Conservation (phyloP, 345 rosid species). For the Hirschfeldia incana region DNA sequence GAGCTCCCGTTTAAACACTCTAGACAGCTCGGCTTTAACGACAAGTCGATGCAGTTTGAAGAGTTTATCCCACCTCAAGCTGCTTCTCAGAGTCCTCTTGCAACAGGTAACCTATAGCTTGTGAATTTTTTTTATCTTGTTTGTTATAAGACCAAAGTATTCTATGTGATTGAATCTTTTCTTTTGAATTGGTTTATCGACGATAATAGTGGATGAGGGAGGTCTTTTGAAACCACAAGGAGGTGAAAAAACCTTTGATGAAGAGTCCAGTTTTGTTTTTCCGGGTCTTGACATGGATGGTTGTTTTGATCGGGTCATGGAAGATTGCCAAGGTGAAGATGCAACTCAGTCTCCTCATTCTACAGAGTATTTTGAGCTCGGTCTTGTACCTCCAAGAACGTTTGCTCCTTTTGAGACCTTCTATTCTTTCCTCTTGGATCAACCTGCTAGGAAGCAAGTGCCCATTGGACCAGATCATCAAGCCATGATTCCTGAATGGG, state of each 20-base stretch:
- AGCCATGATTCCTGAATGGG: slow-evolving; percentile 52
- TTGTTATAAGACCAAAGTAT: not conserved
- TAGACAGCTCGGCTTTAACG: slow-evolving; percentile 41
- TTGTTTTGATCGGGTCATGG: slow-evolving; percentile 35
- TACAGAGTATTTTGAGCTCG: slow-evolving; percentile 37
- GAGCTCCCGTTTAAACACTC: slow-evolving; percentile 53
- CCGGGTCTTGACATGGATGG: slow-evolving; percentile 40
- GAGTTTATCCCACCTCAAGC: not conserved
- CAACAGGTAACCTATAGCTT: slow-evolving; percentile 35
- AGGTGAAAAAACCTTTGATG: slow-evolving; percentile 1
- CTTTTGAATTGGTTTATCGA: no score
- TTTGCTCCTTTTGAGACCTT: slow-evolving; percentile 38
- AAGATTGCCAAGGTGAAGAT: slow-evolving; percentile 44
- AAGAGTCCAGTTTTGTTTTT: slow-evolving; percentile 31
- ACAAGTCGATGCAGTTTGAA: slow-evolving; percentile 38
- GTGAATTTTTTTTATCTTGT: not conserved
- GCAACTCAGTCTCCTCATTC: slow-evolving; percentile 40
- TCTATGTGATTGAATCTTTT: no score
- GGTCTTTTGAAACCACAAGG: no score
- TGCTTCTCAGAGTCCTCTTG: slow-evolving; percentile 12
- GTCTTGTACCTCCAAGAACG: slow-evolving; percentile 32
- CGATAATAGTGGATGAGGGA: no score
- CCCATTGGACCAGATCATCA: slow-evolving; percentile 64
- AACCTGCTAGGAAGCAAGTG: slow-evolving; percentile 46
- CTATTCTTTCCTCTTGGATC: slow-evolving; percentile 40